Base-by-base conservation (phyloP, 2,329 filamentous ascomycete genomes). In the Thermoascus crustaceus region DNA sequence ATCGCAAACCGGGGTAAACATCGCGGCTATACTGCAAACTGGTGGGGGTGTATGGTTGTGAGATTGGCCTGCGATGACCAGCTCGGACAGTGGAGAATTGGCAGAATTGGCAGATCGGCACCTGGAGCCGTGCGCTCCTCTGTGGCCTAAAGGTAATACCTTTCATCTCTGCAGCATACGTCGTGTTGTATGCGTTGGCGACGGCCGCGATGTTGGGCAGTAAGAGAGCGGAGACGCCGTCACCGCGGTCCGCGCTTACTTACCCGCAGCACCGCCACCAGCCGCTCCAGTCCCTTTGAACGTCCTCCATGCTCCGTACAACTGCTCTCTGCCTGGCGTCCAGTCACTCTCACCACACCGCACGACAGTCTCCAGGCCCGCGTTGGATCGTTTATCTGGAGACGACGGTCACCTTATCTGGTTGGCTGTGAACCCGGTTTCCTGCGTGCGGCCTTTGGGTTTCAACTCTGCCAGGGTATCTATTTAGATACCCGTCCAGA, bases 101-200 rank as follows among this genome's bases (percentile, higher is more conserved):
- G 38, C 61, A 64, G 24, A 63, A 51, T 45, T 64, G 60, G 26
- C 61, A 64, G 32, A 63, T 44, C 9, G 52, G 41, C 8, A 49
- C 46, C 34, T 51, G 52, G 17, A 44, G 34, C 23, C 39, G 47
- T 13, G 46, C 41, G 26, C 42, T 44, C 32, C 39, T 53, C 25
- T 50, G 51, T 16, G 49, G 47, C 30, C 50, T 53, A 20, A 63
- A 36, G 9, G 47, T 44, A 38, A 63, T 47, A 29, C 58, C 48
- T 37, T 55, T 64, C 58, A 64, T 64, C 32, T 7, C 35, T 16
- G 39, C 35, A 39, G 42, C 33, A 32, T 38, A 37, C 25, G 18
- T 8, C 11, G 9, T 18, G 33, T 8, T 16, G 18, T 18, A 16
- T 31, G 16, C 11, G 14, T 16, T 29, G 32, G 17, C 23, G 29